Evolutionary conservation across 768 basidiomycete genomes (phyloP), one percentile per base, ranked within the genome.

Genomic region (Thelephora aurantiotincta): DNA sequence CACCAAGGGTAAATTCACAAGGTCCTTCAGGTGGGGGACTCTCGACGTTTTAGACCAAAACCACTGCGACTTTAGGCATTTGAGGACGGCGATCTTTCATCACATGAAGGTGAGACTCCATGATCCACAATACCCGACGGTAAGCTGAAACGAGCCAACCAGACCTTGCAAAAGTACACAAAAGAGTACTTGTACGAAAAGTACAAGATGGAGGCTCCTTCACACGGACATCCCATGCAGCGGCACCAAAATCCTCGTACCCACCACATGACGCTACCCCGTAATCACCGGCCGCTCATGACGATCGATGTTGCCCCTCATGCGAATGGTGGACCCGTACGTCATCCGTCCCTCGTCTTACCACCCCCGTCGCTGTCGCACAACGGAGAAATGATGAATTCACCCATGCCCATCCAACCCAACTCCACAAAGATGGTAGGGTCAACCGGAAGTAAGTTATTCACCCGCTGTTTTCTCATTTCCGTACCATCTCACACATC

Each of bases 111-210:
- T 90, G 68, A 61, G 73, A 59, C 51, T 44, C 48, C 48, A 47
- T 50, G 30, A 48, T 53, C 42, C 47, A 54, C 37, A 50, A 48
- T 42, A 44, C 37, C 47, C 34, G 34, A 47, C 34, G 48, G 52
- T 55, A 51, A 34, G 34, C 42, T 46, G 14, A 37, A 16, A 14
- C 36, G 36, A 41, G 14, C 49, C 12, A 13, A n/a, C 19, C 60
- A 91, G 87, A 84, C 81, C 46, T 70, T 93, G 56, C 83, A 84
- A 68, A 82, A 82, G 59, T 88, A 88, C 63, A 89, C 86, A 35
- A 74, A 76, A 56, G 81, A 84, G 56, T 87, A 88, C 66, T 72
- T 89, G 45, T 83, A 83, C 54, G 78, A 84, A 58, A 86, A 82
- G 58, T 89, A 82, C 66, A 72, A 73, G 50, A 64, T 59, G 51